Base-by-base conservation (phyloP, 2,329 filamentous ascomycete species). In the Colletotrichum sp. region DNA sequence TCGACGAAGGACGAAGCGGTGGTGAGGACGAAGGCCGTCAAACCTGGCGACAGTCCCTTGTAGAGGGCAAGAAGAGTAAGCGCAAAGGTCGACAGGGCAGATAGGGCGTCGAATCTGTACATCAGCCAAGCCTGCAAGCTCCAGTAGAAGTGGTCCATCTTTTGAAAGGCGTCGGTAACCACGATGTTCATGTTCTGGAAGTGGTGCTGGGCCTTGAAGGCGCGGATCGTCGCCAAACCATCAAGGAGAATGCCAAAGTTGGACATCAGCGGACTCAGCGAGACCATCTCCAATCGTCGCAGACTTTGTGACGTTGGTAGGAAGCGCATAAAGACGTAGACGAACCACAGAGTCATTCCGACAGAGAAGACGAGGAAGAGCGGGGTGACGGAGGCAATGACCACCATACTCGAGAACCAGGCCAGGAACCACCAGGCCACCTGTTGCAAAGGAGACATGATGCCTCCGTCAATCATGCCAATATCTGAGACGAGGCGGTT, bases 141-240 rank as follows among this genome's bases (percentile, higher is more conserved):
- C 93, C 95, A 98, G 84, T 97, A 98, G 84, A 98, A 98, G 81
- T 98, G 96, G 79, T 98, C 96, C 89, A 98, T 97, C 80, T 95
- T 95, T 81, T 98, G 96, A 80, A 98, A 98, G 21, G 92, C 92
- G 79, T 98, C 95, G 0, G 95, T 95, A 1, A 95, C 95, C 3
- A 89, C 86, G 38, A 98, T 93, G 66, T 97, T 94, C 65, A 92
- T 90, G 75, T 92, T 90, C 79, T 97, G 95, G 79, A 98, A 98
- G 66, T 93, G 92, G 6, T 89, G 85, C 77, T 98, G 93, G 1
- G 93, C 95, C 63, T 90, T 91, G 80, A 97, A 96, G 0, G 96
- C 95, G 57, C 95, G 91, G 27, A 98, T 95, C 0, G 96, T 98
- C 0, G 94, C 95, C 11, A 98, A 85, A 0, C 96, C 96, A 74